Evolutionary conservation across 139 green algal genomes (phyloP), one percentile per base, ranked within the genome.

Genomic region (Closterium sp.): DNA sequence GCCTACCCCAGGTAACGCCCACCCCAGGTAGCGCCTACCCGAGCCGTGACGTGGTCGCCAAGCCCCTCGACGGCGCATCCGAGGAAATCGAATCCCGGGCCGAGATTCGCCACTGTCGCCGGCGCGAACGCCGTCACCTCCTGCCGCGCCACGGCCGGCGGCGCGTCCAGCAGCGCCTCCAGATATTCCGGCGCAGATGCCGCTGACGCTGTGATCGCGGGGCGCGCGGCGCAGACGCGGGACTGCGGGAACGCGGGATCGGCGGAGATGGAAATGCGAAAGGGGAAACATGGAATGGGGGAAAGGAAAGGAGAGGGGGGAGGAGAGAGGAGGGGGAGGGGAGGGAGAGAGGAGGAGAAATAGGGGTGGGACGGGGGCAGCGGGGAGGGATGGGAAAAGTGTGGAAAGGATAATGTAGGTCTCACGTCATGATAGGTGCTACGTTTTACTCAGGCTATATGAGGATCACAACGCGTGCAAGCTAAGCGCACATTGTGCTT

Each of bases 81-180:
- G 88, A 99, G 96, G 97, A 98, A 99, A 93, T 99, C 98, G 62
- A 99, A 99, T 50, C 98, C 98, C 21, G 98, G 98, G 9, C 98
- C 98, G 38, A 99, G 96, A 95, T 99, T 99, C 4, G 98, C 98
- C 1, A 99, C 96, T 0, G 98, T 99, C 9, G 98, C 97, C 21
- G 98, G 98, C 2, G 97, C 98, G 92, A 99, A 99, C 0, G 97
- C 97, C 10, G 38, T 90, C 22, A 92, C 32, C 34, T 30, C n/a
- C 38, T 94, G 32, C n/a, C 32, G 22, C 34, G 31, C 73, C n/a
- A 92, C 38, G 19, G 32, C 31, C 31, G 89, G 88, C 30, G 88
- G 50, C 91, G 87, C 79, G 85, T 31, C n/a, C 27, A 90, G 34
- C 79, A 91, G 89, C 50, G 30, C 27, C 79, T 31, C 27, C 79